Evolutionary conservation across 345 rosid genomes (phyloP).

Genomic region (Syzygium aqueum): DNA sequence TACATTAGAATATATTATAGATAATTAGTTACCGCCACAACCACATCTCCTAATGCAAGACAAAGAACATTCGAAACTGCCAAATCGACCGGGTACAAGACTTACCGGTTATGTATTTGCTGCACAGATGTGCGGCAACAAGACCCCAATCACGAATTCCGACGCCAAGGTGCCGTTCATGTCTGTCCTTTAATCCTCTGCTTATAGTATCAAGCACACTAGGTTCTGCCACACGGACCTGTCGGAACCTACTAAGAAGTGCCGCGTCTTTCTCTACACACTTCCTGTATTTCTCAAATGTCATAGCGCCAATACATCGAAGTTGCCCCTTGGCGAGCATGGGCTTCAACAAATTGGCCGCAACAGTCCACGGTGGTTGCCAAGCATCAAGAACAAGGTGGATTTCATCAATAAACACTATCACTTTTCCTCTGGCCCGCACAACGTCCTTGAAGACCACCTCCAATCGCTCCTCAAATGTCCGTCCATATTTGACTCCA

Average conservation of each 20-base stretch:
- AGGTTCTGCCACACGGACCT: constrained; percentile 83
- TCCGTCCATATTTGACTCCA: constrained; percentile 72
- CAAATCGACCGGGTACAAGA: neutral
- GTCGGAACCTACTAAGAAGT: constrained; percentile 79
- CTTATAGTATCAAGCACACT: constrained; percentile 71
- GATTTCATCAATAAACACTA: constrained; percentile 84
- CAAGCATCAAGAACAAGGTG: constrained; percentile 90
- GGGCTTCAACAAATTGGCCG: constrained; percentile 79
- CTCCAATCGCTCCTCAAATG: constrained; percentile 72
- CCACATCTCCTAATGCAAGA: neutral
- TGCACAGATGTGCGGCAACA: constrained; percentile 71
- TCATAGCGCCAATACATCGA: constrained; percentile 84
- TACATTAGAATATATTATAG: neutral
- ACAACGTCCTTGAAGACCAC: constrained; percentile 84
- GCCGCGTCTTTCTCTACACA: constrained; percentile 96
- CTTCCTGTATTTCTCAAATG: constrained; percentile 75
- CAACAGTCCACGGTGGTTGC: constrained; percentile 68
- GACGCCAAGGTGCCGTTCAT: constrained; percentile 92
- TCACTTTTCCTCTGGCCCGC: constrained; percentile 86
- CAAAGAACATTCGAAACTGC: neutral
- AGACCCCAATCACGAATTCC: constrained; percentile 75
- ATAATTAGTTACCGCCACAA: neutral
- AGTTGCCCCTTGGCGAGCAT: constrained; percentile 94
- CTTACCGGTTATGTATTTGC: constrained; percentile 78
- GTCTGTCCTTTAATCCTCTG: constrained; percentile 84